Evolutionary conservation across 768 basidiomycete genomes (phyloP).

Genomic region (Leccinum disarticulatum): DNA sequence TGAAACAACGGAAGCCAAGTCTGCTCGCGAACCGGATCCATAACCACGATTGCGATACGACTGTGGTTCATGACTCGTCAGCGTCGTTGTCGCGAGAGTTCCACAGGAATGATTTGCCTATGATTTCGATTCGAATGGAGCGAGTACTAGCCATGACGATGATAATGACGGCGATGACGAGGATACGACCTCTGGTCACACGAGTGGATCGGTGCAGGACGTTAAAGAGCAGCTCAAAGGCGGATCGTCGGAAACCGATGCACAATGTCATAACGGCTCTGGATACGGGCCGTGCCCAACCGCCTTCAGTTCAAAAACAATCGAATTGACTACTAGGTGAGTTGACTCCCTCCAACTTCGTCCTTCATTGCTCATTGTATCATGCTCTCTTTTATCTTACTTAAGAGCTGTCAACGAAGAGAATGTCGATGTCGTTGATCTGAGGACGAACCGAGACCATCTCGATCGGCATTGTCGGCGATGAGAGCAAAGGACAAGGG

Average conservation of each 20-base stretch:
- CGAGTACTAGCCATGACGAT: background rate
- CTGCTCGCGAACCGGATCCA: conserved; percentile 13
- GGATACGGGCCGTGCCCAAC: too few relatives aligned
- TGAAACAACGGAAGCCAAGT: conserved; percentile 25
- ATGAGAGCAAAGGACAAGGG: conserved; percentile 21
- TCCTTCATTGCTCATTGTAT: too few relatives aligned
- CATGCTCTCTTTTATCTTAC: too few relatives aligned
- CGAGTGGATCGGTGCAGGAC: background rate
- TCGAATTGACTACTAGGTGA: too few relatives aligned
- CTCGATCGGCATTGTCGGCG: conserved; percentile 2
- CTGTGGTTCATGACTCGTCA: conserved; percentile 1
- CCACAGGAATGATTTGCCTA: conserved; percentile 36
- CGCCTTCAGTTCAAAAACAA: too few relatives aligned
- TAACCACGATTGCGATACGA: conserved; percentile 5
- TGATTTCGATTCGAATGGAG: conserved; percentile 37
- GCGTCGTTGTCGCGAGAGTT: conserved; percentile 3
- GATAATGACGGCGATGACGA: background rate
- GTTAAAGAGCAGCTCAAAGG: background rate
- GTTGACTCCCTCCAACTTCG: too few relatives aligned
- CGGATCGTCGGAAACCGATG: conserved; percentile 8
- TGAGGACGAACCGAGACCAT: conserved; percentile 8
- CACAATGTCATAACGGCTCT: conserved; percentile 3
- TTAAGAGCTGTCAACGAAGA: conserved; percentile 22
- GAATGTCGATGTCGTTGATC: conserved; percentile 1
- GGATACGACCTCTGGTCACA: background rate